Evolutionary conservation across 2,329 filamentous ascomycete genomes (phyloP), one percentile per base, ranked within the genome.

Genomic region (Cercospora zeae-maydis): DNA sequence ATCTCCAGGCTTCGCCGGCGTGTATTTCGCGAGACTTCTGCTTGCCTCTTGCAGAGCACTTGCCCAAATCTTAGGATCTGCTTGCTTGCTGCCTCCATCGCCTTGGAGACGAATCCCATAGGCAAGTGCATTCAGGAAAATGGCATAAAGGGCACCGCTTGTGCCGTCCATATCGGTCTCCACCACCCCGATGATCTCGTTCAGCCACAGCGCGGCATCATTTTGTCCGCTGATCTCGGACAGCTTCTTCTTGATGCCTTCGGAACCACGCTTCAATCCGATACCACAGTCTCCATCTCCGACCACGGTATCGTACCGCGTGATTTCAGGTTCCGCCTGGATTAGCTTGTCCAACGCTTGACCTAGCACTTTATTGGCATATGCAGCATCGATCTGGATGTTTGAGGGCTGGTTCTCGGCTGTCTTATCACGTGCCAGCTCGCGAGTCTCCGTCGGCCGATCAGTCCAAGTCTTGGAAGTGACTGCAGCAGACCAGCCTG

Each of bases 241-340:
- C 24, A 82, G 73, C 70, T 78, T 75, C 30, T 76, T 71, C 33
- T 80, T 73, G 52, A 82, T 77, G 16, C 68, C 86, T 82, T 96
- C 88, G n/a, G 92, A 92, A 54, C 92, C 92, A 65, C 92, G 87
- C 79, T 91, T 92, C 65, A 96, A 80, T 4, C 91, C 91, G 62
- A 92, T 90, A 9, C 92, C 92, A 72, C 92, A 96, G 77, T 96
- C 92, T 52, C 92, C 92, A 73, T 96, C 92, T 45, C 92, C 92
- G 24, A 96, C 91, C 11, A 95, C 86, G 0, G 91, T 96, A 72
- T 90, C 88, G 72, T 83, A 90, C 59, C 79, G 83, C 10, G 88
- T 90, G 59, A 90, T 80, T 45, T 87, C 82, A 8, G 86, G 82
- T 71, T 91, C 88, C 1, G 82, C 88, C 0, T 79, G 81, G 65